Evolutionary conservation across 352 stramenopile genomes (phyloP).

Genomic region (Phytophthora quininea): DNA sequence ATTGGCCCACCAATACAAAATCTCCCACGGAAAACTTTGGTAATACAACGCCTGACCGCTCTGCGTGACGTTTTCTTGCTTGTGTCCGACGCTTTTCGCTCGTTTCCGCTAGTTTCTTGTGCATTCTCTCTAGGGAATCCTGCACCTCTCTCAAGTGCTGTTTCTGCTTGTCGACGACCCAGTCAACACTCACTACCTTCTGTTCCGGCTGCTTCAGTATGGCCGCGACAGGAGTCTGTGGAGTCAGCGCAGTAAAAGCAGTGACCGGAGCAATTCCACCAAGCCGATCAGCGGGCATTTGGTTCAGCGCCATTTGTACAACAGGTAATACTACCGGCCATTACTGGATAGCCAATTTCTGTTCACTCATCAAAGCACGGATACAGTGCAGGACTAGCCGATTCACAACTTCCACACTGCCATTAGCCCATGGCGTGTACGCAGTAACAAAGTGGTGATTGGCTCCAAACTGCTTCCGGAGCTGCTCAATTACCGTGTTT

Average conservation of each 20-base stretch:
- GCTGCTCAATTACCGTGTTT: neutral
- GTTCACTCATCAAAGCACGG: neutral
- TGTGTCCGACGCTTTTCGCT: neutral
- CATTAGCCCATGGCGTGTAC: neutral
- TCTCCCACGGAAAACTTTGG: neutral
- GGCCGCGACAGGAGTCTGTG: neutral
- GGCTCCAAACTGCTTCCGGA: neutral
- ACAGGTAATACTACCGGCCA: neutral
- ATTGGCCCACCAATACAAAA: conserved; percentile 3
- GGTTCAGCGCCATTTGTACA: neutral
- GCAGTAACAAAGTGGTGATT: neutral
- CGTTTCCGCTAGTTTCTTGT: neutral
- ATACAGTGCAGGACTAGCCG: neutral
- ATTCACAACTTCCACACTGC: too few relatives aligned
- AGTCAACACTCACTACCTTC: neutral
- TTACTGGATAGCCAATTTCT: neutral
- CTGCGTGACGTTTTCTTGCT: neutral
- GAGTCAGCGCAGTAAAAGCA: neutral
- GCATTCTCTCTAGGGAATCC: conserved; percentile 1
- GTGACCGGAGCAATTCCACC: neutral
- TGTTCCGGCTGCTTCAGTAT: neutral
- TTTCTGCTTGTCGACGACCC: neutral
- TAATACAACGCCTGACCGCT: neutral
- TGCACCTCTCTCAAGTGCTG: neutral
- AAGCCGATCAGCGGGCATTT: neutral